Evolutionary conservation across 2,329 filamentous ascomycete genomes (phyloP).

Genomic region (Fusarium nygamai): DNA sequence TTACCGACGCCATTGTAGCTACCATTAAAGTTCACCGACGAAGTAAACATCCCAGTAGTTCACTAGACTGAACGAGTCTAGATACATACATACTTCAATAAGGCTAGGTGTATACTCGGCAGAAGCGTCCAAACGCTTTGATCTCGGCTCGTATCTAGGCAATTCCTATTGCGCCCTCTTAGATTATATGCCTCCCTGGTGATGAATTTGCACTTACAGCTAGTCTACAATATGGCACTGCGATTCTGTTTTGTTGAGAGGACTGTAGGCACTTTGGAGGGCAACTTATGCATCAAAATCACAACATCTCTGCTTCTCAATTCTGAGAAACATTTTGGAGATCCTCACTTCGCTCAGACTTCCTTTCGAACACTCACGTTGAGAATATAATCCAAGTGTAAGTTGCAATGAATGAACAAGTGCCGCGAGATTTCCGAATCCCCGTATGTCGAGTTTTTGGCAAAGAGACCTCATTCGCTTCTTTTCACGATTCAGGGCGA

Average conservation of each 20-base stretch:
- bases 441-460: background rate
- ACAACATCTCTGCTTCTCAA: background rate
- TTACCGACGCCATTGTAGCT: background rate
- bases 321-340: background rate
- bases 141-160: background rate
- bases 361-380: background rate
- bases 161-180: background rate
- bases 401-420: background rate
- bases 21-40: background rate
- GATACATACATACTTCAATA: background rate
- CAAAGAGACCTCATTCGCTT: background rate
- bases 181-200: background rate
- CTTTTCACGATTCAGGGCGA: background rate
- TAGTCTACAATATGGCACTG: background rate
- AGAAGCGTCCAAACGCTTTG: background rate
- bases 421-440: too few relatives aligned
- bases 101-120: background rate
- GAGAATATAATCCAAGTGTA: background rate
- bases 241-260: background rate
- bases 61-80: background rate
- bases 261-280: background rate
- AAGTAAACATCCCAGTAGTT: background rate
- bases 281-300: background rate
- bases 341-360: background rate
- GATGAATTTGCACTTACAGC: background rate